These are phyloP conservation scores for Balamuthia mandrillaris DNA, from an alignment of 208 protist genomes.

Conservation along the genomic window DNA sequence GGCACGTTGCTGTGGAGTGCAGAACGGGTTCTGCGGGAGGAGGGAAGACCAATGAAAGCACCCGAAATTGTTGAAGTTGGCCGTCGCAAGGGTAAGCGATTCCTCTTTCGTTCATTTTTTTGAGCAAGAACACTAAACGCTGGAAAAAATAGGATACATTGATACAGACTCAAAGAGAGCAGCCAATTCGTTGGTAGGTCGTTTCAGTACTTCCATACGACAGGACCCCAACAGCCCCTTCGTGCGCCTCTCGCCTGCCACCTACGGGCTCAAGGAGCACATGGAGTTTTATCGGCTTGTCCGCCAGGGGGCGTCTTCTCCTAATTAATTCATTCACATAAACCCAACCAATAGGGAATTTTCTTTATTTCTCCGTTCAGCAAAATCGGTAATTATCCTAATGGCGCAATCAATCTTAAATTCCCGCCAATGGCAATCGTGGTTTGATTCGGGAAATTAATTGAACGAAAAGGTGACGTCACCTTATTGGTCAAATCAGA, in stretches of 20 bases:
- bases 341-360: too few species aligned
- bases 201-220: constrained; percentile 18
- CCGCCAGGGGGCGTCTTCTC: not conserved
- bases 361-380: too few species aligned
- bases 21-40: constrained; percentile 1
- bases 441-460: not conserved
- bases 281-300: not conserved
- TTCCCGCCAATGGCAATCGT: not conserved
- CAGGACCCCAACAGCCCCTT: constrained; percentile 30
- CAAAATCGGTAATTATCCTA: too few species aligned
- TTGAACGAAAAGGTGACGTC: too few species aligned
- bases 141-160: not conserved
- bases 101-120: not conserved
- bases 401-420: too few species aligned
- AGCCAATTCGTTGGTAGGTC: constrained; percentile 20
- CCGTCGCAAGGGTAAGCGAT: not conserved
- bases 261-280: constrained; percentile 31
- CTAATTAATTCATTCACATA: not conserved
- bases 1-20: constrained; percentile 14
- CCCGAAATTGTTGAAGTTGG: not conserved
- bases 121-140: not conserved
- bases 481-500: too few species aligned
- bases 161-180: constrained; percentile 12
- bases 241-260: not conserved
- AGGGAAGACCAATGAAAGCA: constrained; percentile 23